Base-by-base conservation (phyloP, 352 stramenopile genomes). In the Phytopythium helicoides region DNA sequence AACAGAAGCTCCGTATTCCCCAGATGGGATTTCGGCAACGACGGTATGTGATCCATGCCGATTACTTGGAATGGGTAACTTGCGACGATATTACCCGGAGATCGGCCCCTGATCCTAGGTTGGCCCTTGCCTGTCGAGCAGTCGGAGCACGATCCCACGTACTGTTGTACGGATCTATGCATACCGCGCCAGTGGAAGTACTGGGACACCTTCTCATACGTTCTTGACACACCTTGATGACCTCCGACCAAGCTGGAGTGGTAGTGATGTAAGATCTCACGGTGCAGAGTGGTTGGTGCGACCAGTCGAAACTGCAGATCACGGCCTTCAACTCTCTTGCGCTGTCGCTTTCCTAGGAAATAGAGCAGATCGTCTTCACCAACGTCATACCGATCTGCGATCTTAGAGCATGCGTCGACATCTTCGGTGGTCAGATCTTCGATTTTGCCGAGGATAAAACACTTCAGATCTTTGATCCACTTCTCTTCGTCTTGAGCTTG, bases 21-120 rank as follows among this genome's bases (percentile, higher is more conserved):
- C 15, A 28, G 3, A 37, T 54, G 58, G 19, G 39, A 47, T 21
- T 5, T 14, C 3, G 39, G 51, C 3, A 65, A 33, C 16, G 58
- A 56, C 1, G 58, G 33, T 5, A 62, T 53, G n/a, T 65, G 52
- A 33, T 62, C 47, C 55, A 53, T 62, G 15, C 21, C 55, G 15
- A 62, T 37, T 7, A 53, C 25, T 11, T 56, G 10, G n/a, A 56
- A 49, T 3, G 35, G 44, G 23, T 54, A 54, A 21, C 19, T 54
- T 1, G 54, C 46, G 6, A 38, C 25, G 10, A 60, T 42, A 18
- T 53, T 62, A 1, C 49, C 46, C 6, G n/a, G 50, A 50, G 1
- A 7, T 31, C 11, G n/a, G n/a, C n/a, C n/a, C n/a, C n/a, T n/a
- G n/a, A n/a, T n/a, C n/a, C n/a, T n/a, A n/a, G 39, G 39, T 3